A percentile compares a stretch with the other conserved stretches of the same genome.
phyloP scores from a whole-genome alignment of 495 filamentous ascomycete genomes.

The Beverwykella pulmonaria region DNA sequence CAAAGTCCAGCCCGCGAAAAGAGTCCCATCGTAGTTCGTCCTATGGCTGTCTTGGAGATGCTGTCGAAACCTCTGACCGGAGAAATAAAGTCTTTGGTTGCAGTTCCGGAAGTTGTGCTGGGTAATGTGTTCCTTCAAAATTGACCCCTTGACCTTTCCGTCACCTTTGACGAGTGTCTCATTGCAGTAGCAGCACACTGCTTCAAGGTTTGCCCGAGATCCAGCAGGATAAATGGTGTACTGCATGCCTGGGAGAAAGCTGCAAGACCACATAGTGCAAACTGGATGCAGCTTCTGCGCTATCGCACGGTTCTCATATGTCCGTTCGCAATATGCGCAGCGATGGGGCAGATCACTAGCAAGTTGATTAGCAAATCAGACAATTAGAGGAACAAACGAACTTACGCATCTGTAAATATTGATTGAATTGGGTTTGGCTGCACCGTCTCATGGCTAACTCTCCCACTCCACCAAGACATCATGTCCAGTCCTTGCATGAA shows the following conservation, averaged over 20 bases:
- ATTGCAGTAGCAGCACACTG: conserved; percentile 34
- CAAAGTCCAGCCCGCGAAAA: conserved; percentile 31
- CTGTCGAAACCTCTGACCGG: conserved; percentile 29
- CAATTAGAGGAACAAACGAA: neutral
- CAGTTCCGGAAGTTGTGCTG: conserved; percentile 34
- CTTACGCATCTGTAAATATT: conserved; percentile 18
- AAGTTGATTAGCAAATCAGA: neutral
- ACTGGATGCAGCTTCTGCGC: conserved; percentile 27
- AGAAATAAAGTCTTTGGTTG: conserved; percentile 32
- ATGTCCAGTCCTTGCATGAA: conserved; percentile 28
- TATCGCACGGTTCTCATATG: conserved; percentile 17
- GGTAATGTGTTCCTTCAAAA: conserved; percentile 26
- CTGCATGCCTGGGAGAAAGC: conserved; percentile 33
- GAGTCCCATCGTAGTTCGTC: conserved; percentile 21
- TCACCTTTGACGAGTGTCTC: conserved; percentile 24
- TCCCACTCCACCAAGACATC: conserved; percentile 34
- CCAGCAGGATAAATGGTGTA: conserved; percentile 30
- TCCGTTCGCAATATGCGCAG: conserved; percentile 28
- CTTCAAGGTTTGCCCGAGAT: conserved; percentile 13
- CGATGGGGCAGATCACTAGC: conserved; percentile 21
- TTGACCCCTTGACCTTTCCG: conserved; percentile 27
- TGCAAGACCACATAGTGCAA: conserved; percentile 35
- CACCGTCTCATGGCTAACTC: conserved; percentile 12
- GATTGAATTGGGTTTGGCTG: neutral
- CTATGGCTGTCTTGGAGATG: conserved; percentile 35